Conservation (phyloP, 805 yeast species). For the Cyberlindnera maritima region DNA sequence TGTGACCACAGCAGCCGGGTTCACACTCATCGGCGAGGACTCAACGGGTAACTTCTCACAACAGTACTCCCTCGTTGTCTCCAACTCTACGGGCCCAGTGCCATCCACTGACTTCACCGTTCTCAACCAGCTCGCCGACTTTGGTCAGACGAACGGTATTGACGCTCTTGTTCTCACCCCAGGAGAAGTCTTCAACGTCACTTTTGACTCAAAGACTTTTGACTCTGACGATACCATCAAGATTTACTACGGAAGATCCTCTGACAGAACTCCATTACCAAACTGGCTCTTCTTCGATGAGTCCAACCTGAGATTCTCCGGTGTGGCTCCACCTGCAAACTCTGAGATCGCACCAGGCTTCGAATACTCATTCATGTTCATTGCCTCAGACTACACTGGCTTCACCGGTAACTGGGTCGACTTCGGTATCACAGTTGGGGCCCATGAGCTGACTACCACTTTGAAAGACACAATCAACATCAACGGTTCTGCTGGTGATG, state of each 20-base stretch:
- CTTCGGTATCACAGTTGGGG: conserved; percentile 81
- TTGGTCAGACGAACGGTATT: conserved; percentile 75
- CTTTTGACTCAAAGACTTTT: conserved; percentile 64
- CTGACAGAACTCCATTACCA: conserved; percentile 84
- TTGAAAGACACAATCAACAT: conserved; percentile 52
- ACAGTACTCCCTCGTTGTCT: conserved; percentile 58
- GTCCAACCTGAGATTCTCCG: conserved; percentile 63
- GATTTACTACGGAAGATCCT: conserved; percentile 78
- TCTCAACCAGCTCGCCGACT: conserved; percentile 51
- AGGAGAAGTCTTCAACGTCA: conserved; percentile 60
- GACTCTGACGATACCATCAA: conserved; percentile 48
- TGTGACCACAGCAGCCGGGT: conserved; percentile 43
- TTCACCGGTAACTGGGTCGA: conserved; percentile 66
- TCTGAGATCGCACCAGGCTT: conserved; percentile 87
- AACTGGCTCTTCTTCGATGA: conserved; percentile 79
- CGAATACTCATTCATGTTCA: conserved; percentile 62
- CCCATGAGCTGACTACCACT: conserved; percentile 75
- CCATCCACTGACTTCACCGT: conserved; percentile 42
- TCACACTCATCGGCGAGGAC: conserved; percentile 75
- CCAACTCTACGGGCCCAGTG: conserved; percentile 53
- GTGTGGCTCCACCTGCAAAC: conserved; percentile 84
- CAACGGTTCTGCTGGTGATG: conserved; percentile 64
- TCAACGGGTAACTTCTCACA: conserved; percentile 45
- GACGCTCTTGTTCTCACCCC: conserved; percentile 74
- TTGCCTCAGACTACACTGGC: conserved; percentile 78